Evolutionary conservation across 2,329 filamentous ascomycete species (phyloP).

Genomic region (Botrytis byssoidea): DNA sequence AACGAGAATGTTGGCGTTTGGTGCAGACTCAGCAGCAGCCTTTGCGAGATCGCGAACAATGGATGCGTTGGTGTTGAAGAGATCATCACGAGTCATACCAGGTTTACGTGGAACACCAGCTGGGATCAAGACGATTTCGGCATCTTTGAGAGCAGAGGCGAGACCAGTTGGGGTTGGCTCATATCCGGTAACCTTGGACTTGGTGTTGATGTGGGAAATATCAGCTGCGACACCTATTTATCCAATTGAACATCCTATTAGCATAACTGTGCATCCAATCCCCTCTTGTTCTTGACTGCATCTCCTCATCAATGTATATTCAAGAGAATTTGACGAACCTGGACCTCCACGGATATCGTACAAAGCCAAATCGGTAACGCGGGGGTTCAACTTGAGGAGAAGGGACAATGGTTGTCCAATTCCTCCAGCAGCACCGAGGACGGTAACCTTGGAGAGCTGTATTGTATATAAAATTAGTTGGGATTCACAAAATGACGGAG

Average conservation of each 20-base stretch:
- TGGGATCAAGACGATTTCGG: conserved; percentile 95
- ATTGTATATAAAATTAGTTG: conserved; percentile 29
- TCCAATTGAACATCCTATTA: conserved; percentile 33
- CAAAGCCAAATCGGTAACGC: conserved; percentile 87
- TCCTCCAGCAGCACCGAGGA: conserved; percentile 94
- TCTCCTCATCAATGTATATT: background rate
- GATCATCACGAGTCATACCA: conserved; percentile 98
- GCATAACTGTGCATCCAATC: background rate
- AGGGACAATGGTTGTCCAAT: conserved; percentile 97
- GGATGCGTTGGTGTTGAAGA: conserved; percentile 99
- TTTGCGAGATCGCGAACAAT: conserved; percentile 95
- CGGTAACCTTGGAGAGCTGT: conserved; percentile 94
- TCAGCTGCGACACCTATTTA: conserved; percentile 94
- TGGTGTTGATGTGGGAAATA: conserved; percentile 93
- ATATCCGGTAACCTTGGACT: conserved; percentile 83
- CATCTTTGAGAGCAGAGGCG: conserved; percentile 84
- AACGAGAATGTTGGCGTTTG: conserved; percentile 92
- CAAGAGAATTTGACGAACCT: conserved; percentile 17
- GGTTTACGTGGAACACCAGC: conserved; percentile 99
- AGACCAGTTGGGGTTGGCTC: conserved; percentile 83
- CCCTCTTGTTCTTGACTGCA: too few relatives aligned
- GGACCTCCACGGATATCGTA: conserved; percentile 72
- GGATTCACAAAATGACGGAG: background rate
- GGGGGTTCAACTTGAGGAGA: conserved; percentile 85
- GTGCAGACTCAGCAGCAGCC: conserved; percentile 80